A percentile compares a stretch with the other conserved stretches of the same genome.
These are phyloP conservation scores for Emericellopsis atlantica DNA, from an alignment of 2,329 filamentous ascomycete genomes.

Conservation along the genomic window DNA sequence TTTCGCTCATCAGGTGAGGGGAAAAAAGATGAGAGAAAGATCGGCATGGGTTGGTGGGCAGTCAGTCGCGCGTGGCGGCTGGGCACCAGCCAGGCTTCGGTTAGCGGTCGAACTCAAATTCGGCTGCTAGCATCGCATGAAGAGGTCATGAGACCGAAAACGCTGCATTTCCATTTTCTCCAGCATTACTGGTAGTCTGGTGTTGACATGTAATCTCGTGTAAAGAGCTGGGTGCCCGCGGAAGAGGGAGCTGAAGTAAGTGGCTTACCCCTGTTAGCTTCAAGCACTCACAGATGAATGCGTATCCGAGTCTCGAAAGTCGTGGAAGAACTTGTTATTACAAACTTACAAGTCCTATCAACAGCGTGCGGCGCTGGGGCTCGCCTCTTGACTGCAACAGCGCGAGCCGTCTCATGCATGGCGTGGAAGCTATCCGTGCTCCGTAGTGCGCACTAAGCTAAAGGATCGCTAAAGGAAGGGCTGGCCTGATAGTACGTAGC, in stretches of 20 bases:
- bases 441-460: neutral
- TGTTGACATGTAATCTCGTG: no score
- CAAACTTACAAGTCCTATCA: no score
- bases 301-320: no score
- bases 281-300: no score
- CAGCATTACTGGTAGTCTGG: no score
- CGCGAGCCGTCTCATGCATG: neutral
- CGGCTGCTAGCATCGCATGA: slow-evolving; percentile 13
- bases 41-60: neutral
- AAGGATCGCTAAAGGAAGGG: no score
- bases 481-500: no score
- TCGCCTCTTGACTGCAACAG: no score
- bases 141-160: slow-evolving; percentile 16
- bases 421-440: neutral
- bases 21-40: neutral
- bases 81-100: neutral
- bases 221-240: slow-evolving; percentile 2
- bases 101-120: slow-evolving; percentile 3
- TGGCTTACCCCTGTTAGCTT: slow-evolving; percentile 1
- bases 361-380: no score
- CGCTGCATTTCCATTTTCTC: slow-evolving; percentile 4
- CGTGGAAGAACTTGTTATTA: no score
- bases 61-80: neutral
- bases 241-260: no score
- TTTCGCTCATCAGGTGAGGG: slow-evolving; percentile 1